Base-by-base conservation (phyloP, 163 green algal species). In the Scenedesmus sp. region DNA sequence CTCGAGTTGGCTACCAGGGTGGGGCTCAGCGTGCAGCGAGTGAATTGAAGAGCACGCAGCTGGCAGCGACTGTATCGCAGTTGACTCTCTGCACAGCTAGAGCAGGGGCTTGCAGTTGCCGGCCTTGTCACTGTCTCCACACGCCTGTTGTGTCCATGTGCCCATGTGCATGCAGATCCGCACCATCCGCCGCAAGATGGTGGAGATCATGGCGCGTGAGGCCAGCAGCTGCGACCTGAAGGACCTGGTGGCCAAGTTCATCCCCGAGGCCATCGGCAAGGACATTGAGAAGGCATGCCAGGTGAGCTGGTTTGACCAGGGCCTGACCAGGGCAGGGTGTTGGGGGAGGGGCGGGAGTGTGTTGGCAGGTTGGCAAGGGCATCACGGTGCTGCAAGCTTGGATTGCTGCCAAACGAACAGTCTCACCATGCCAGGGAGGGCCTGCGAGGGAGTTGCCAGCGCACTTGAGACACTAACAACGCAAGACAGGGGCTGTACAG, bases 231-330 rank as follows among this genome's bases (percentile, higher is more conserved):
- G 95, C 93, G 98, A 99, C 96, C 95, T 99, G 61, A 99, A 99
- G 96, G 97, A 99, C 86, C 95, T 99, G 78, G 98, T 99, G 37
- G 94, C 94, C 93, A 99, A 99, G 95, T 98, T 99, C 94, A 99
- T 99, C 96, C 98, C 98, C 40, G 98, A 99, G 96, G 95, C 97
- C 88, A 99, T 99, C 88, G 98, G 98, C 92, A 99, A 99, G 96
- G 87, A 91, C 51, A 91, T 91, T 35, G 97, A 99, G 95, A 99
- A 99, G 98, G 95, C 96, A 20, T 98, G 96, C 96, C 95, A 98
- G 85, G 85, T 49, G 73, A 35, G 73, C 13, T 16, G 26, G 65
- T 35, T 35, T 33, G 26, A 35, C 26, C 65, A 76, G 30, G 30
- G 65, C 18, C 12, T 76, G 30, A 22, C 30, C 30, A 76, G 16